A percentile compares a stretch with the other conserved stretches of the same genome.
phyloP scores from a whole-genome alignment of 2,329 filamentous ascomycete genomes.

The Fusarium foetens region DNA sequence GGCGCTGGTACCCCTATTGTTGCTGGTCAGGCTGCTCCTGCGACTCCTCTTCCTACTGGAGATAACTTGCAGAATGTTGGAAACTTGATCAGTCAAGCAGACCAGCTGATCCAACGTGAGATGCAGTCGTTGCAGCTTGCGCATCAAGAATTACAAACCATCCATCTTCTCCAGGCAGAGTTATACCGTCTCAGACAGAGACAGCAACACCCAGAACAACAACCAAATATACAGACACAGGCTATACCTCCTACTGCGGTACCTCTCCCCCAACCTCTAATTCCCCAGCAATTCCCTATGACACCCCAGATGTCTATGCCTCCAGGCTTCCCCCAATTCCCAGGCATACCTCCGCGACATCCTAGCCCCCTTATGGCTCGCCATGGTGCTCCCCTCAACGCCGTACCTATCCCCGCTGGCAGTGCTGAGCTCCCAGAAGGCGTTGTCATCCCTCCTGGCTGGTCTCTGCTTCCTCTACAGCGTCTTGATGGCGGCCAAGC shows the following conservation, averaged over 20 bases:
- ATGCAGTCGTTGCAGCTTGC: conserved; percentile 70
- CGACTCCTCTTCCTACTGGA: conserved; percentile 37
- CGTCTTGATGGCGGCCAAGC: conserved; percentile 55
- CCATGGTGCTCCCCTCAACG: conserved; percentile 58
- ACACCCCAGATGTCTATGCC: conserved; percentile 30
- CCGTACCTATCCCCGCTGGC: conserved; percentile 66
- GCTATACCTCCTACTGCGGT: conserved; percentile 16
- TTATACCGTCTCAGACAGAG: conserved; percentile 71
- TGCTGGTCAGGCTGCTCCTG: conserved; percentile 27
- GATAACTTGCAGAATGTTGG: conserved; percentile 60
- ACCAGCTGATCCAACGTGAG: conserved; percentile 75
- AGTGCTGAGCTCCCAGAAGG: conserved; percentile 71
- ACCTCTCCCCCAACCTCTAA: conserved; percentile 14
- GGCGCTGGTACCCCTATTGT: conserved; percentile 28
- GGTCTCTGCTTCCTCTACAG: conserved; percentile 71
- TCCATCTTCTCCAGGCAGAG: conserved; percentile 75
- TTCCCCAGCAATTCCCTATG: conserved; percentile 30
- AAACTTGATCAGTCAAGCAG: conserved; percentile 71
- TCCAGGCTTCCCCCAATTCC: conserved; percentile 35
- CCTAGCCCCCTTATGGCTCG: conserved; percentile 57
- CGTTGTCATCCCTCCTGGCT: conserved; percentile 71
- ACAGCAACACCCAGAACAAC: conserved; percentile 48
- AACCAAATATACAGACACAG: conserved; percentile 35
- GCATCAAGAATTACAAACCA: conserved; percentile 73
- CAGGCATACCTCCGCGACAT: conserved; percentile 49